phyloP scores from a whole-genome alignment of 2,329 filamentous ascomycete genomes.

The Pyrenochaeta sp. region DNA sequence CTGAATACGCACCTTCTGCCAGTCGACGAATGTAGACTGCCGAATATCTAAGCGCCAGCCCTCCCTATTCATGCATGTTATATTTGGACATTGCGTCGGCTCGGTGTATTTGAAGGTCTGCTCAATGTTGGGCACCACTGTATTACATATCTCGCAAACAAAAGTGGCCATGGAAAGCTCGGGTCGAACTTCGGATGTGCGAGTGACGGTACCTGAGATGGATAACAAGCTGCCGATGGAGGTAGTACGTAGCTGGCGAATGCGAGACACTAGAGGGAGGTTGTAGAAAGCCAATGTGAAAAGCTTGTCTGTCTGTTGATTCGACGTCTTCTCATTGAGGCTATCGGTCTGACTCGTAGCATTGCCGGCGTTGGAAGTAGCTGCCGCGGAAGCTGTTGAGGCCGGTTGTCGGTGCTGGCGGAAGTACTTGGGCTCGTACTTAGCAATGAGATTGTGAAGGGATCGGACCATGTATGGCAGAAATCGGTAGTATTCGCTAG shows the following conservation, averaged over 20 bases:
- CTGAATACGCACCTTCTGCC: constrained; percentile 98
- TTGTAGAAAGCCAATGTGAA: constrained; percentile 96
- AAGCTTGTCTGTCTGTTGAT: constrained; percentile 96
- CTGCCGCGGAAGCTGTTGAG: constrained; percentile 75
- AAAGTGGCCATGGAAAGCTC: constrained; percentile 94
- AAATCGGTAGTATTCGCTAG: constrained; percentile 93
- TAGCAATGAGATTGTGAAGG: constrained; percentile 91
- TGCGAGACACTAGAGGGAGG: constrained; percentile 82
- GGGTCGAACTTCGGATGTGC: constrained; percentile 95
- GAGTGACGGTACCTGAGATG: constrained; percentile 94
- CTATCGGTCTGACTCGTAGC: constrained; percentile 67
- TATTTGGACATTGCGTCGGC: constrained; percentile 92
- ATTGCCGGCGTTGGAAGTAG: constrained; percentile 66
- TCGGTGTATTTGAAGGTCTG: constrained; percentile 98
- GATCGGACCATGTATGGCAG: constrained; percentile 88
- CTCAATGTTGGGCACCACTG: constrained; percentile 87
- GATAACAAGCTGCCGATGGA: constrained; percentile 94
- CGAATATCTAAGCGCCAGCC: constrained; percentile 98
- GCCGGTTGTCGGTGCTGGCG: constrained; percentile 86
- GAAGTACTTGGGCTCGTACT: constrained; percentile 94
- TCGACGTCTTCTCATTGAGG: constrained; percentile 76
- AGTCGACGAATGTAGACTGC: constrained; percentile 97
- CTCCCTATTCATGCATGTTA: constrained; percentile 83
- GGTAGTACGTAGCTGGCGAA: constrained; percentile 84
- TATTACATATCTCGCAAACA: constrained; percentile 85